Percentiles rank a stretch among this genome's conserved stretches.
Conservation (phyloP, 345 rosid species). For the Crucihimalaya himalaica region DNA sequence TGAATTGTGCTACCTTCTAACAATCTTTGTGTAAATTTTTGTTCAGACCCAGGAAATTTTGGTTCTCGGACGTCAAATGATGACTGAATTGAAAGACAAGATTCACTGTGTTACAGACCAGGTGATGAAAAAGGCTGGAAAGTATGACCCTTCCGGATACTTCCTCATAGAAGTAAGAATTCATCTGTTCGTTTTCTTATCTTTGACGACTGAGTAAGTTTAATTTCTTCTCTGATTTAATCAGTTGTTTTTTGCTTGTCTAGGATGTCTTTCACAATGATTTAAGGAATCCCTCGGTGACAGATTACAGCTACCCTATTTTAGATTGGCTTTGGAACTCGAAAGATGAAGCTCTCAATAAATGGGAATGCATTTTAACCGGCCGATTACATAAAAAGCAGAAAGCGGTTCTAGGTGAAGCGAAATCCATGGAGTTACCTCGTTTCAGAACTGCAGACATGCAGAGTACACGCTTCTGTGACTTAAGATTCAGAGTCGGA, state of each 20-base stretch:
- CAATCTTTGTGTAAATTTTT: conserved; percentile 2
- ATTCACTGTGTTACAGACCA: conserved; percentile 77
- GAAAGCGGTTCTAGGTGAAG: conserved; percentile 49
- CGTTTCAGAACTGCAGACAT: conserved; percentile 54
- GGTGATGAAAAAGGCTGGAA: conserved; percentile 71
- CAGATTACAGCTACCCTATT: conserved; percentile 74
- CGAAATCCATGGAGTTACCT: conserved; percentile 51
- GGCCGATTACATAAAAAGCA: conserved; percentile 66
- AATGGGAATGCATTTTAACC: conserved; percentile 66
- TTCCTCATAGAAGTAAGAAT: conserved; percentile 77
- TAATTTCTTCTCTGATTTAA: neutral
- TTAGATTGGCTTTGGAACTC: conserved; percentile 74
- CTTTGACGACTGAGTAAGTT: neutral
- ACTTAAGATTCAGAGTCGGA: conserved; percentile 76
- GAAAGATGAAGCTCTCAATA: conserved; percentile 63
- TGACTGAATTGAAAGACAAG: conserved; percentile 77
- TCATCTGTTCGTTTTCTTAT: neutral
- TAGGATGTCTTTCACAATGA: conserved; percentile 82
- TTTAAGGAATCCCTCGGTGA: conserved; percentile 62
- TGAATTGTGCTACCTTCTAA: neutral
- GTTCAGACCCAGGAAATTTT: conserved; percentile 79
- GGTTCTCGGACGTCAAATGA: conserved; percentile 68
- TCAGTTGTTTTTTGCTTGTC: conserved; percentile 25
- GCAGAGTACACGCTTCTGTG: conserved; percentile 66
- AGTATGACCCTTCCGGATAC: conserved; percentile 81